Evolutionary conservation across 2,329 filamentous ascomycete species (phyloP).

Genomic region (Neopestalotiopsis rosae): DNA sequence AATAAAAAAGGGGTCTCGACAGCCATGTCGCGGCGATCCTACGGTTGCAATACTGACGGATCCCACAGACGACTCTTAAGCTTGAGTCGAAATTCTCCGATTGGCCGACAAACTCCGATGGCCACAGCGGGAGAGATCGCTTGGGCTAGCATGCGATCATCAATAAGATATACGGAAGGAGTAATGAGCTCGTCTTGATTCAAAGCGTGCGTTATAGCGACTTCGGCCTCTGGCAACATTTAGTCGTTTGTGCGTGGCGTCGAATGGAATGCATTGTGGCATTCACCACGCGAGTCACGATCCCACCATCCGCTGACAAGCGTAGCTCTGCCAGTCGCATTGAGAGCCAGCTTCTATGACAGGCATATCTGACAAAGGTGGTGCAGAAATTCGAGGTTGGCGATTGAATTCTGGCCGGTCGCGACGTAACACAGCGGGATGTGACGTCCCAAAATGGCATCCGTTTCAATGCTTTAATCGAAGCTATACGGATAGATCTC

Average conservation of each 20-base stretch:
- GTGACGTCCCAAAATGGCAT: not conserved
- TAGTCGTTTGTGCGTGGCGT: not conserved
- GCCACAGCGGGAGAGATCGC: conserved; percentile 6
- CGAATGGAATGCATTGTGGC: not conserved
- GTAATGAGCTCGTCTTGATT: conserved; percentile 12
- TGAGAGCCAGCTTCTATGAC: not conserved
- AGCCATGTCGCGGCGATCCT: conserved; percentile 1
- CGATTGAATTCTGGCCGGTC: not conserved
- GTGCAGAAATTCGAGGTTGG: not conserved
- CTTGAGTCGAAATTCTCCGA: conserved; percentile 15
- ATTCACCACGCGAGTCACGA: not conserved
- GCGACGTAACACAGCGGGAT: not conserved
- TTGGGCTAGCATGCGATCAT: conserved; percentile 11
- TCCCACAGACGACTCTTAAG: conserved; percentile 8
- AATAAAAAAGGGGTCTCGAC: conserved; percentile 3
- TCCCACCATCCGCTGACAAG: not conserved
- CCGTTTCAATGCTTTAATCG: not conserved
- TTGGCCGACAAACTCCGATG: conserved; percentile 8
- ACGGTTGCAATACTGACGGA: conserved; percentile 6
- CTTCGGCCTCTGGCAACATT: not conserved
- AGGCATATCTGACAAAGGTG: not conserved
- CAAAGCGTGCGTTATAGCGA: not conserved
- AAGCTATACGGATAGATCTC: not conserved
- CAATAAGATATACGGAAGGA: conserved; percentile 5
- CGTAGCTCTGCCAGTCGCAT: not conserved